These are phyloP conservation scores for Metschnikowia lochheadii DNA, from an alignment of 805 yeast genomes.

Conservation along the genomic window DNA sequence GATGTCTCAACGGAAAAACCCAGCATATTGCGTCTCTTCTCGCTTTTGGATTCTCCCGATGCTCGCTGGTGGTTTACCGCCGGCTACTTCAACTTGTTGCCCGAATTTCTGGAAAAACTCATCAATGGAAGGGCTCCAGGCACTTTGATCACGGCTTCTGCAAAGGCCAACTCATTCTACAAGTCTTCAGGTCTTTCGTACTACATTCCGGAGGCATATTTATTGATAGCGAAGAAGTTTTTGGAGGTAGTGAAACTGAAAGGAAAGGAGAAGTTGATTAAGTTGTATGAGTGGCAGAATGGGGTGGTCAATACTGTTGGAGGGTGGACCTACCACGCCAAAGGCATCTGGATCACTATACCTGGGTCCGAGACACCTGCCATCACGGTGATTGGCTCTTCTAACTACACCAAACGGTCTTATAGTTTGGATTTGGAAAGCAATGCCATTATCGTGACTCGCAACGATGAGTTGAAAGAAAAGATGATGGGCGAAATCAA, in stretches of 20 bases:
- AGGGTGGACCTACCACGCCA: slow-evolving; percentile 99
- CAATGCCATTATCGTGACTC: slow-evolving; percentile 76
- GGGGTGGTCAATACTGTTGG: slow-evolving; percentile 76
- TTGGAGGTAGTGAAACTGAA: slow-evolving; percentile 45
- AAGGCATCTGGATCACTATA: slow-evolving; percentile 80
- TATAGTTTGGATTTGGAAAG: slow-evolving; percentile 85
- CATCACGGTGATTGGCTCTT: slow-evolving; percentile 82
- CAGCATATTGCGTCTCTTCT: slow-evolving; percentile 57
- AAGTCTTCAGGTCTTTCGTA: slow-evolving; percentile 77
- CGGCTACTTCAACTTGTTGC: slow-evolving; percentile 90
- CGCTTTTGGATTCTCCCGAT: slow-evolving; percentile 50
- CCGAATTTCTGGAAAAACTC: slow-evolving; percentile 59
- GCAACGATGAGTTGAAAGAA: slow-evolving; percentile 52
- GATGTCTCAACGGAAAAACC: slow-evolving; percentile 76
- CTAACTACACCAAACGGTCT: slow-evolving; percentile 89
- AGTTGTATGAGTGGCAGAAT: slow-evolving; percentile 76
- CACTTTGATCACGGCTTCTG: slow-evolving; percentile 83
- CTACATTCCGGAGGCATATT: slow-evolving; percentile 81
- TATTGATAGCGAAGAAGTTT: slow-evolving; percentile 68
- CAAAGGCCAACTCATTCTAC: slow-evolving; percentile 87
- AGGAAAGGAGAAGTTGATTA: slow-evolving; percentile 44
- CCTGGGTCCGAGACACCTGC: slow-evolving; percentile 60
- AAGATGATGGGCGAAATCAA: slow-evolving; percentile 61
- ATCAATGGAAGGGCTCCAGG: slow-evolving; percentile 59
- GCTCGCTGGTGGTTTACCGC: slow-evolving; percentile 88